Base-by-base conservation (phyloP, 2,329 filamentous ascomycete genomes). In the Byssothecium circinans region DNA sequence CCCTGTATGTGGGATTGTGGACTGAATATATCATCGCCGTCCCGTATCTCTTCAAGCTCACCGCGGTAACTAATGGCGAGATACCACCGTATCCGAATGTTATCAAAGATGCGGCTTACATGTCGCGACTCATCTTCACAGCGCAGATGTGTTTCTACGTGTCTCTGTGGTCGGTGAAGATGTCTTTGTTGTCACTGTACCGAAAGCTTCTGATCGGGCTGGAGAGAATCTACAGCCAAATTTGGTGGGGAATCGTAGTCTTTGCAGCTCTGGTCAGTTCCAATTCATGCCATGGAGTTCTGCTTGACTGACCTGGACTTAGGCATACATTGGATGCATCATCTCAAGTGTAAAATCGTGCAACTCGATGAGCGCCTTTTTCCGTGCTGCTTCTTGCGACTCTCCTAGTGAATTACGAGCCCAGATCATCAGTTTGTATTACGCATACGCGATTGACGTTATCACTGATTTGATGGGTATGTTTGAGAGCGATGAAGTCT, bases 141-240 rank as follows among this genome's bases (percentile, higher is more conserved):
- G 69, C 67, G 15, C 68, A 66, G 4, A 63, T 73, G 36, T 58
- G 70, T 18, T 67, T 73, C 41, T 75, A 72, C 70, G 50, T 66
- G 6, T 66, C 65, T 15, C 60, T 75, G 4, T 75, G 70, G 70
- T 60, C 68, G 29, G 67, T 74, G 42, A 75, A 76, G 49, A 63
- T 73, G 18, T 69, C 67, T 4, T 56, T 75, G 27, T 57, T 75
- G 41, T 60, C 67, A 14, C 61, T 75, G 36, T 75, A 74, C 53
- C 69, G 68, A 36, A 62, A 67, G 18, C 52, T 75, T 14, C 55
- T 74, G 41, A 51, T 48, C 7, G 69, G 70, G 1, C 55, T 72
- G 14, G 49, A 49, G 3, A 58, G 53, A 2, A 43, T 47, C 18
- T 69, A 72, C 30, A 57, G 64, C 19, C 64, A 55, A 22, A 56